These are phyloP conservation scores for Pezicula carpinea DNA, from an alignment of 2,329 filamentous ascomycete species.

Conservation along the genomic window DNA sequence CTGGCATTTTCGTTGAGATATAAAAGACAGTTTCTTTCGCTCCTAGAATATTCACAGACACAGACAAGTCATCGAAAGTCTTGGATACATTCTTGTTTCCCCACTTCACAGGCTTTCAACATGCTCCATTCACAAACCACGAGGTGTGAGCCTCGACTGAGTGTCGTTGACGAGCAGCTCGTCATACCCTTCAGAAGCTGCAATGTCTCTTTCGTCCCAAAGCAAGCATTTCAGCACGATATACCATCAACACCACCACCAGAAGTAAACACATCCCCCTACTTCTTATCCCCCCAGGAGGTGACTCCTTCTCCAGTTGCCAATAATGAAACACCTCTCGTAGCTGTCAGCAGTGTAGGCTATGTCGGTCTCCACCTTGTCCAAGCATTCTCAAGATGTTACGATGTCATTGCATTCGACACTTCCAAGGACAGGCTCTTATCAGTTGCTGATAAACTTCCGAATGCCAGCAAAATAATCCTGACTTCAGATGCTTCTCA, in stretches of 20 bases:
- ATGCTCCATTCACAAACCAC: too few species aligned
- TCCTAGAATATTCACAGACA: too few species aligned
- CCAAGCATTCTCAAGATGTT: neutral
- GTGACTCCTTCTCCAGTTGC: neutral
- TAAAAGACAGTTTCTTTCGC: too few species aligned
- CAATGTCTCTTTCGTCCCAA: too few species aligned
- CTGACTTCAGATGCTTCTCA: constrained; percentile 36
- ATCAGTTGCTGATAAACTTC: constrained; percentile 21
- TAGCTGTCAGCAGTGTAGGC: constrained; percentile 48
- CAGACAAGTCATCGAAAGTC: too few species aligned
- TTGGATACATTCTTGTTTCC: too few species aligned
- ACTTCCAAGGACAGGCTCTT: neutral
- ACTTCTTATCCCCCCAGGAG: neutral
- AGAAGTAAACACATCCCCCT: neutral
- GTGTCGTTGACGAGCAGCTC: too few species aligned
- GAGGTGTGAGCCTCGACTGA: too few species aligned
- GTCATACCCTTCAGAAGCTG: too few species aligned
- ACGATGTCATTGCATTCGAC: constrained; percentile 6
- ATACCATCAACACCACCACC: neutral
- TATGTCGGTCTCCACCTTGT: constrained; percentile 46
- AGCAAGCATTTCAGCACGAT: too few species aligned
- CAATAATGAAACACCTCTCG: constrained; percentile 28
- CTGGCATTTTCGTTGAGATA: too few species aligned
- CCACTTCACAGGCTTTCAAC: too few species aligned
- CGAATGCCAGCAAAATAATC: constrained; percentile 24